These are phyloP conservation scores for Wickerhamomyces ciferrii DNA, from an alignment of 805 yeast species.

Conservation along the genomic window DNA sequence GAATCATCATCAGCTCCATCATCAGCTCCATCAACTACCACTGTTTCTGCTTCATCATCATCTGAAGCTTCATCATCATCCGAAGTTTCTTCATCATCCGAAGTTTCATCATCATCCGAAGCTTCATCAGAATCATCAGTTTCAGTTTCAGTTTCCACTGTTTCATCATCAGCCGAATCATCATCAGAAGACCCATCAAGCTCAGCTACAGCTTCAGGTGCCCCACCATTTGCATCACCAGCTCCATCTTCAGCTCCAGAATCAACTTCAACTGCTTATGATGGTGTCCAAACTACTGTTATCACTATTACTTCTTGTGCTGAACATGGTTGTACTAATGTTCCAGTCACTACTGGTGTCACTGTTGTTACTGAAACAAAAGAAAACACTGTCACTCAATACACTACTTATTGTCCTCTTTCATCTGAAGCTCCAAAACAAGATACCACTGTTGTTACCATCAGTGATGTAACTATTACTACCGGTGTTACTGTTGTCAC, in stretches of 20 bases:
- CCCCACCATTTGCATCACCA: conserved; percentile 11
- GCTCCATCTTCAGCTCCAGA: conserved; percentile 8
- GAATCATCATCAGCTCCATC: not conserved
- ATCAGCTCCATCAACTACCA: not conserved
- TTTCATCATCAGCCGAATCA: not conserved
- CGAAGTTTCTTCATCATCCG: conserved; percentile 5
- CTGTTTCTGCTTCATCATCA: not conserved
- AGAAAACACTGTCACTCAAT: conserved; percentile 18
- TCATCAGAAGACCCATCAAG: not conserved
- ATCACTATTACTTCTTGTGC: conserved; percentile 32
- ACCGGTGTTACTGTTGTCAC: conserved; percentile 21
- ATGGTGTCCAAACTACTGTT: conserved; percentile 24
- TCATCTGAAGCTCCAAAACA: not conserved
- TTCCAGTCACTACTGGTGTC: conserved; percentile 28
- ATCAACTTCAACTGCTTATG: not conserved
- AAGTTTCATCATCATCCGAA: conserved; percentile 6
- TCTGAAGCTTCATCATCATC: not conserved
- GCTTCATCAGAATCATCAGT: not conserved
- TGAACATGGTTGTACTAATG: conserved; percentile 26
- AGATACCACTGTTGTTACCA: not conserved
- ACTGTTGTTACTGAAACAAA: conserved; percentile 6
- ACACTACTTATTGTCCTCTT: conserved; percentile 29
- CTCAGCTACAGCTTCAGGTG: conserved; percentile 7
- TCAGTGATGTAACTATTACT: conserved; percentile 24
- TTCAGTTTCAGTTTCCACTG: not conserved